Evolutionary conservation across 768 basidiomycete species (phyloP).

Genomic region (Leccinum arenicola): DNA sequence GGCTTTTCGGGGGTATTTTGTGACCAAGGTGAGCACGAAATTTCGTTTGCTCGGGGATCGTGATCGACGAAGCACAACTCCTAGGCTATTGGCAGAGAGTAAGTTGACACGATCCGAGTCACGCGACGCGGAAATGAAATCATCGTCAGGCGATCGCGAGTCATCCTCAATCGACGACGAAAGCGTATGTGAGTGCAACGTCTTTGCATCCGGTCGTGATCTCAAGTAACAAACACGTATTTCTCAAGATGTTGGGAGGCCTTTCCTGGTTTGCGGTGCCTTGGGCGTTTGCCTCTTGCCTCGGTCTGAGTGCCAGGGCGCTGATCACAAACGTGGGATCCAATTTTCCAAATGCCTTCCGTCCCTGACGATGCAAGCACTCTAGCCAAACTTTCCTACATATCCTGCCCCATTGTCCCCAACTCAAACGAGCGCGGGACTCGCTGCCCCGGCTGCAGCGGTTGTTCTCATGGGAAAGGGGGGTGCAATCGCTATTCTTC

Average conservation of each 20-base stretch:
- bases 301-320: constrained; percentile 43
- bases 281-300: constrained; percentile 47
- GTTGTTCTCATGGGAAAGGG: constrained; percentile 44
- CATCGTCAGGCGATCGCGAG: constrained; percentile 45
- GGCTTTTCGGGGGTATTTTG: constrained; percentile 50
- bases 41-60: background rate
- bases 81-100: constrained; percentile 54
- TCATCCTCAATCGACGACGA: constrained; percentile 48
- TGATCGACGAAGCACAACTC: background rate
- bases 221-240: background rate
- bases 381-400: constrained; percentile 51
- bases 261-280: constrained; percentile 59
- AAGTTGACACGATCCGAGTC: background rate
- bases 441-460: constrained; percentile 46
- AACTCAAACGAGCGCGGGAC: constrained; percentile 39
- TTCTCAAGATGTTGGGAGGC: constrained; percentile 49
- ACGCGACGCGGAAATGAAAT: background rate
- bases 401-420: constrained; percentile 43
- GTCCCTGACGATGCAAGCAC: background rate
- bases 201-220: no score
- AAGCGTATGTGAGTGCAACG: constrained; percentile 41
- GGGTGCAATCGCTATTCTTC: constrained; percentile 42
- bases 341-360: background rate
- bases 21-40: constrained; percentile 39
- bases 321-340: constrained; percentile 31